A percentile compares a stretch with the other conserved stretches of the same genome.
Evolutionary conservation across 1,139 yeast species (phyloP).

Genomic region (Suhomyces panamericanus): DNA sequence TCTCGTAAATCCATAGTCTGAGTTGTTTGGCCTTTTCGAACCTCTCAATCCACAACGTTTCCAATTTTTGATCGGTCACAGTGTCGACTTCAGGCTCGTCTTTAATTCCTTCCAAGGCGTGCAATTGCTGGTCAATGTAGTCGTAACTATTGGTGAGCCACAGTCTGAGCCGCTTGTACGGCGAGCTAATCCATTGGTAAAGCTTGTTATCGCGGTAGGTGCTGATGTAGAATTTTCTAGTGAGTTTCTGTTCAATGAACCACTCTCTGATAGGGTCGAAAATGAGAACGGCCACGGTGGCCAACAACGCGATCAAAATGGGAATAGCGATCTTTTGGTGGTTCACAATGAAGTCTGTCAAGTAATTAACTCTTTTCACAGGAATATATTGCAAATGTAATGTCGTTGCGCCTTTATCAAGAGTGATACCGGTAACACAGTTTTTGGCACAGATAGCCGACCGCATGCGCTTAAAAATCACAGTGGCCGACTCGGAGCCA

Average conservation of each 20-base stretch:
- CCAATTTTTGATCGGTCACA: constrained; percentile 28
- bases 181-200: constrained; percentile 29
- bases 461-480: constrained; percentile 55
- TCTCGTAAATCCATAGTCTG: constrained; percentile 75
- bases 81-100: constrained; percentile 8
- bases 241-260: constrained; percentile 72
- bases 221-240: constrained; percentile 44
- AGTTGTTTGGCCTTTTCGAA: constrained; percentile 65
- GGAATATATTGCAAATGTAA: constrained; percentile 76
- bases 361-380: constrained; percentile 48
- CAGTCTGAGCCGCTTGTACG: constrained; percentile 24
- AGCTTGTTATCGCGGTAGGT: constrained; percentile 33
- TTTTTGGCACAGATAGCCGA: constrained; percentile 87
- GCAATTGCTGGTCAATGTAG: constrained; percentile 18
- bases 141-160: constrained; percentile 35
- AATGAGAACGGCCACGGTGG: constrained; percentile 78
- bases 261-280: constrained; percentile 92
- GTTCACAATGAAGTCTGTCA: constrained; percentile 59
- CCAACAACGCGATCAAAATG: constrained; percentile 42
- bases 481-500: constrained; percentile 48
- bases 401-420: constrained; percentile 54
- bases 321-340: constrained; percentile 86
- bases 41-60: constrained; percentile 66
- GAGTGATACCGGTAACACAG: constrained; percentile 76
- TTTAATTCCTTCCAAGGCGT: constrained; percentile 5